Base-by-base conservation (phyloP, 257 asterid species). In the Ehretia macrophylla region DNA sequence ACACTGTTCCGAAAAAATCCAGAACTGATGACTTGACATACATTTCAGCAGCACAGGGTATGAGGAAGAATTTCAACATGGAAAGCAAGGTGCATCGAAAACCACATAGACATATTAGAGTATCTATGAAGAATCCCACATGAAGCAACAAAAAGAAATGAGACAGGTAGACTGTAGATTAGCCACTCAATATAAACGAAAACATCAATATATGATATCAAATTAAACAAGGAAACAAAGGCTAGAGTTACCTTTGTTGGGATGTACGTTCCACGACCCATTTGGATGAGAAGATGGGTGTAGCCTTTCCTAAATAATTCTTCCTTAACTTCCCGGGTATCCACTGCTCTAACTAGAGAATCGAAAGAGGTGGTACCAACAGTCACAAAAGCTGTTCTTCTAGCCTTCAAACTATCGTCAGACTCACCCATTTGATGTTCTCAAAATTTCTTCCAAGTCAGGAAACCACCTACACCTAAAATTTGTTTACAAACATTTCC, bases 311-410 rank as follows among this genome's bases (percentile, higher is more conserved):
- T 68, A 67, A 56, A 76, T 68, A 93, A 56, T 61, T 81, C 88
- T 62, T 83, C 82, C 69, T 58, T 83, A 53, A 89, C 95, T 70
- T 89, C 84, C 23, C 10, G 50, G 16, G 85, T 78, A 55, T 89
- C 94, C 14, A 81, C 92, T 10, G 95, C 86, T 78, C 75, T 79
- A 77, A 89, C 96, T 74, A 93, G 76, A 11, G 95, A 75, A 80
- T 93, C 99, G 64, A 93, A 93, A 77, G 78, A 46, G 55, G 99
- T 93, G 10, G 97, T 93, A 42, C 99, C 99, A 32, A 89, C 99
- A 0, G 96, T 93, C 75, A 86, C 94, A 58, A 93, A 89, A 38
- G 83, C 97, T 19, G 76, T 70, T 71, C 81, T 78, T 70, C 77
- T 79, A 10, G 79, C 57, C 66, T 62, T 59, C 61, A 46, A 18